Conservation (phyloP, 306 rosid species). For the Comarum palustre region DNA sequence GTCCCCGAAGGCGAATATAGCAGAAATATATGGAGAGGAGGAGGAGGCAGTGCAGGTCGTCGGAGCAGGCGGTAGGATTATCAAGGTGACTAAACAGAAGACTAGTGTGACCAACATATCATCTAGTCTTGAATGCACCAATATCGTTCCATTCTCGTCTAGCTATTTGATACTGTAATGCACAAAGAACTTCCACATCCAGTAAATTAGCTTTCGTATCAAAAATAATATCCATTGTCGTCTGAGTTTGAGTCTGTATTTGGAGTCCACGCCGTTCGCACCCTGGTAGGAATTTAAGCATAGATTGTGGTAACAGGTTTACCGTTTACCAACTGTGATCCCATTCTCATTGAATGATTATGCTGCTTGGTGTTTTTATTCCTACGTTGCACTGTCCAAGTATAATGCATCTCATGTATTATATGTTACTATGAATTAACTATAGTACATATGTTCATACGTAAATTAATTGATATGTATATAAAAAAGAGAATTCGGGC, state of each 20-base stretch:
- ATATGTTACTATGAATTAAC: too few relatives aligned
- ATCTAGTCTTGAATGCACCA: neutral
- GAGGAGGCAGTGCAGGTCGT: neutral
- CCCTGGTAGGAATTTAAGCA: neutral
- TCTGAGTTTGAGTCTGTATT: neutral
- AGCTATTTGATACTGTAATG: neutral
- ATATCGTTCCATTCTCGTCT: neutral
- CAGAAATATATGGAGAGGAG: constrained; percentile 16
- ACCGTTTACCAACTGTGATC: neutral
- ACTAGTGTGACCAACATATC: neutral
- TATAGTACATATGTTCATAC: too few relatives aligned
- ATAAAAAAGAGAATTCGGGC: too few relatives aligned
- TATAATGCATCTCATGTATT: too few relatives aligned
- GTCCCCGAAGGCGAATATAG: constrained; percentile 45
- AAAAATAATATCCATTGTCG: too few relatives aligned
- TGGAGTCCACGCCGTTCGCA: neutral
- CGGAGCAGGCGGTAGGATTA: constrained; percentile 3
- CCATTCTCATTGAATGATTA: neutral
- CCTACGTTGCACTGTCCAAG: too few relatives aligned
- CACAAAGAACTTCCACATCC: neutral
- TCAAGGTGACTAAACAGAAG: neutral
- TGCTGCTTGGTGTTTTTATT: too few relatives aligned
- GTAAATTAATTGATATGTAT: too few relatives aligned
- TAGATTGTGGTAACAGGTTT: neutral
- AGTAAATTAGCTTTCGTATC: neutral